phyloP scores from a whole-genome alignment of 169 alveolate genomes.

The Neospora caninum region DNA sequence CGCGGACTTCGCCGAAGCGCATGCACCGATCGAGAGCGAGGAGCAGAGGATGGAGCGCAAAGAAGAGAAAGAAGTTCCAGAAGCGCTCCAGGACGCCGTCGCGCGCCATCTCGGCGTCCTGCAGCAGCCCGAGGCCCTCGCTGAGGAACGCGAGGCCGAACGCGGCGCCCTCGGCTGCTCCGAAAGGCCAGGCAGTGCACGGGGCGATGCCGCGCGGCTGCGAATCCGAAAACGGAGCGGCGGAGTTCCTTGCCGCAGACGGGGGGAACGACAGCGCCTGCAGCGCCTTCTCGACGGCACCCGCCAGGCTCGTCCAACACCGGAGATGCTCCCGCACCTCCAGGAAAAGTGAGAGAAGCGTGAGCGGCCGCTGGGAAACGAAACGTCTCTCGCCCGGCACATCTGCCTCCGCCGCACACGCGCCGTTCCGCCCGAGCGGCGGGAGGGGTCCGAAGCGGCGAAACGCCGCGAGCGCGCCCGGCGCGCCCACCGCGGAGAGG shows the following conservation, averaged over 20 bases:
- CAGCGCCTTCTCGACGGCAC: not conserved
- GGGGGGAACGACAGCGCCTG: not conserved
- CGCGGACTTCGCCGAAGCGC: slow-evolving; percentile 3
- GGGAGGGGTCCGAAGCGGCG: not conserved
- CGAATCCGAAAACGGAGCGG: not conserved
- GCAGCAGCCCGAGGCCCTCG: slow-evolving; percentile 3
- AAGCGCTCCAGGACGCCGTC: not conserved
- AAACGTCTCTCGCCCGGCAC: not conserved
- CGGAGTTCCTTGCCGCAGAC: not conserved
- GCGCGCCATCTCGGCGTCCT: slow-evolving; percentile 7
- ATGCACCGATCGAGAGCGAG: slow-evolving; percentile 6
- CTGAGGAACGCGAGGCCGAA: not conserved
- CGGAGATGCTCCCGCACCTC: not conserved
- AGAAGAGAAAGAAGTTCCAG: not conserved
- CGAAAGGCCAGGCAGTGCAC: not conserved
- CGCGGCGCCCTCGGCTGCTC: not conserved
- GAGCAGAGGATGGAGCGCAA: not conserved
- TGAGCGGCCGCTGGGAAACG: no score
- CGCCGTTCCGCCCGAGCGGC: not conserved
- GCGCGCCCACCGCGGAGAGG: not conserved
- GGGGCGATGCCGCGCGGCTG: not conserved
- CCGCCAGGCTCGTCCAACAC: not conserved
- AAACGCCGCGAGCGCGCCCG: not conserved
- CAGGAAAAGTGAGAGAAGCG: not conserved
- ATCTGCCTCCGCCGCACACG: not conserved